Base-by-base conservation (phyloP, 2,329 filamentous ascomycete species). In the Neocatenulostroma microsporum region DNA sequence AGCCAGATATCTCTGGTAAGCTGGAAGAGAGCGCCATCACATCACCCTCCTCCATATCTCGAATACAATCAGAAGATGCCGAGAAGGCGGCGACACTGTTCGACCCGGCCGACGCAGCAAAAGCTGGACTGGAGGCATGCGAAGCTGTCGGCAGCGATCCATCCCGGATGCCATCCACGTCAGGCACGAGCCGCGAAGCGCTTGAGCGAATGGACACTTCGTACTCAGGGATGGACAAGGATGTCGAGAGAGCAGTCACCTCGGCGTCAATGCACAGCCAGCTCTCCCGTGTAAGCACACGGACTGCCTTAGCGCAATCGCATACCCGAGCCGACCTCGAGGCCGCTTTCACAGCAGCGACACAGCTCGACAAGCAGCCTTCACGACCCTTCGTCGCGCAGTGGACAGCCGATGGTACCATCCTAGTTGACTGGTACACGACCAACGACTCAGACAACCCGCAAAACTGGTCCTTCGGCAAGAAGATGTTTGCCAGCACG, bases 401-500 rank as follows among this genome's bases (percentile, higher is more conserved):
- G 28, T 62, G 62, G 37, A 74, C 69, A 14, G 60, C 59, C 29
- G 68, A 74, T 31, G 72, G 71, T 50, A 57, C 42, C 58, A 58
- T 76, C 37, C 59, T 76, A 2, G 72, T 68, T 1, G 63, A 66
- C 39, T 68, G 64, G 62, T 68, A 67, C 37, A 57, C 56, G 0
- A 64, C 61, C 3, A 45, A 45, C 15, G 54, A 56, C 34, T 40
- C 39, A 3, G 45, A 44, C 14, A 57, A 60, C 34, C 56, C 54
- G 2, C 56, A 57, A 30, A 57, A 59, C 31, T 60, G 55, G 50
- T 40, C 35, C 8, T 31, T 34, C 6, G 39, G 35, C 4, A 57
- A 55, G 41, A 60, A 57, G 39, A 25, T 47, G 1, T 47, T 64
- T 4, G 62, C 63, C 3, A 52, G 61, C 0, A 33, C 49, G 3